Evolutionary conservation across 768 basidiomycete species (phyloP).

Genomic region (Xerocomus brunneocitrinus): DNA sequence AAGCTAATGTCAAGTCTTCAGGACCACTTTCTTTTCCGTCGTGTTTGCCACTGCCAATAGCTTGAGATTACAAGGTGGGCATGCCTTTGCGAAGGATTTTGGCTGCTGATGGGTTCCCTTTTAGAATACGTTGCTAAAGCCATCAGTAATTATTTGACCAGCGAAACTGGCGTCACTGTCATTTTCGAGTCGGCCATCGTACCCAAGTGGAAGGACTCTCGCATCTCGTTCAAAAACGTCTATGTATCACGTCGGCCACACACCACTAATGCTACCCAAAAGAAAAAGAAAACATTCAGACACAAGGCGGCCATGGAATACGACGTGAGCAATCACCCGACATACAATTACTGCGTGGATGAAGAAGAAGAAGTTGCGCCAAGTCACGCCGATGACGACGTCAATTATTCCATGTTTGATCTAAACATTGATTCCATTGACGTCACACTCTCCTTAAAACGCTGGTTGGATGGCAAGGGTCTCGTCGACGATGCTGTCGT

Average conservation of each 20-base stretch:
- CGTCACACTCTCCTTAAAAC: slow-evolving; percentile 83
- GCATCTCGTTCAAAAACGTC: slow-evolving; percentile 95
- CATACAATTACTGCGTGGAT: slow-evolving; percentile 57
- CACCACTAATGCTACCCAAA: slow-evolving; percentile 13
- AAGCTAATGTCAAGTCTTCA: slow-evolving; percentile 24
- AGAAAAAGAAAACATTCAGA: slow-evolving; percentile 27
- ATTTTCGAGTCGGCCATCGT: slow-evolving; percentile 98
- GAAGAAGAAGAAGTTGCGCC: slow-evolving; percentile 46
- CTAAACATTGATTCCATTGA: slow-evolving; percentile 92
- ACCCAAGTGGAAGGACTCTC: slow-evolving; percentile 94
- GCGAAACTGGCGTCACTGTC: slow-evolving; percentile 89
- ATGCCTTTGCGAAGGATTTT: not conserved
- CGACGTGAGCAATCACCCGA: slow-evolving; percentile 73
- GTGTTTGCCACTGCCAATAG: slow-evolving; percentile 88
- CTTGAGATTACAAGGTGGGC: slow-evolving; percentile 72
- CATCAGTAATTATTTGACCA: slow-evolving; percentile 89
- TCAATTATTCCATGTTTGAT: slow-evolving; percentile 88
- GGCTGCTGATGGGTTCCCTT: slow-evolving; percentile 5
- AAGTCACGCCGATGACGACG: slow-evolving; percentile 45
- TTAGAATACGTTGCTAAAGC: slow-evolving; percentile 79
- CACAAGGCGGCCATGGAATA: slow-evolving; percentile 65
- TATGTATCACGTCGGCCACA: slow-evolving; percentile 81
- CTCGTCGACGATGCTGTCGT: slow-evolving; percentile 86
- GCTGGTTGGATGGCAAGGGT: slow-evolving; percentile 96
- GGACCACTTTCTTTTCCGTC: slow-evolving; percentile 95